Base-by-base conservation (phyloP, 2,329 filamentous ascomycete genomes). In the Aphanoascus verrucosus region DNA sequence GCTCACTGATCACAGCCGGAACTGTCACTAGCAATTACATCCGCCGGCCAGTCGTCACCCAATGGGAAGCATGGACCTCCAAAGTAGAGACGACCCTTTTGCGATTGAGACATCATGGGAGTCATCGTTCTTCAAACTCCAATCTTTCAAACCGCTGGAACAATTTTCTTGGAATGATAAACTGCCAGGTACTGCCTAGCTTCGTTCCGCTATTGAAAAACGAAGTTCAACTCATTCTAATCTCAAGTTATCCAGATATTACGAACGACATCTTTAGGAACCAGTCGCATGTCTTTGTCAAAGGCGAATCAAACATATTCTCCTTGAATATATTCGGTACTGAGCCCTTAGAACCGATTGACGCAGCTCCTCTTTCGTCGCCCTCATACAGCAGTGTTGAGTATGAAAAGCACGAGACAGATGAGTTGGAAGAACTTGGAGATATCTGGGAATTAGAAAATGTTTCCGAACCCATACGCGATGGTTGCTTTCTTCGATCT, bases 51-150 rank as follows among this genome's bases (percentile, higher is more conserved):
- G 3, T 17, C 3, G 7, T n/a, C n/a, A 28, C 34, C 14, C 46
- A 28, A 20, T 41, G 9, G 20, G 12, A 15, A 49, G n/a, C 32
- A 62, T 62, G 60, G 58, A 61, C 28, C 34, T 54, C 38, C 55
- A 52, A 28, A 46, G 55, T 20, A 44, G 12, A 2, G 35, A 23
- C 14, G 52, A 56, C 46, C 56, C 56, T 12, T 57, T 71, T 56
- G 65, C 63, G 15, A 64, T 68, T 32, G 63, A 67, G 34, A 61
- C 62, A 38, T 59, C 69, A 11, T 69, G 67, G 68, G 64, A 65
- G 52, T 57, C 69, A n/a, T 69, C 67, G 1, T 65, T 61, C 46
- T 71, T 72, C 52, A 64, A 64, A 23, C 55, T 69, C 55, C 64
- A 69, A 51, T 60, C 62, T 20, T 55, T 71, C n/a, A 65, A 65